Evolutionary conservation across 2,329 filamentous ascomycete genomes (phyloP), one percentile per base, ranked within the genome.

Genomic region (Ciborinia camelliae): DNA sequence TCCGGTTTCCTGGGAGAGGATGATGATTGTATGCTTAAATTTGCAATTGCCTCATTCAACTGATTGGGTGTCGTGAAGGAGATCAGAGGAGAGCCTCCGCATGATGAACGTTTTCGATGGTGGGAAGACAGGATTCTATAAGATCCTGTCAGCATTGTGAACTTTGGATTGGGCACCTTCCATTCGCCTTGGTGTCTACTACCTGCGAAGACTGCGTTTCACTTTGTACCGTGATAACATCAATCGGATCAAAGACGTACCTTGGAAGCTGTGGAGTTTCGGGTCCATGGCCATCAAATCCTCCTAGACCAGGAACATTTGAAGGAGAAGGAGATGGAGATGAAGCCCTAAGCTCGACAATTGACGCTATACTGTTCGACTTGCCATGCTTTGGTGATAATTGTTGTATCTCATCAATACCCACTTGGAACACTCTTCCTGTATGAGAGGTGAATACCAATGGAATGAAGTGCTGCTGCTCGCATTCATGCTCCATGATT

Each of bases 391-490:
- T 58, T 9, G 52, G 52, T 10, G 63, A 62, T 32, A 63, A 57
- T 32, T 41, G 43, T 39, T 43, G 41, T 20, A 50, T 50, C 5
- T 41, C 32, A 6, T 67, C 58, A 23, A 51, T 47, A 65, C 60
- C 54, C 53, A 71, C 28, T 30, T 65, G 52, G 35, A 67, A 66
- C 15, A 67, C 41, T 32, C 65, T 63, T 30, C 67, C 63, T 20
- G 52, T 52, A 26, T 43, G 39, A n/a, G 62, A 65, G 15, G 66
- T 68, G 23, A 68, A 68, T 10, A 67, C 47, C 10, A 64, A 18
- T 6, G 63, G 63, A 9, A 43, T 47, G 43, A 54, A 57, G 26
- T 45, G 54, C 20, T 64, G 47, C 26, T 51, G 18, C 8, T 62
- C 47, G 28, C 57, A 62, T 47, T 59, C 35, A 45, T 58, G 63